Percentiles rank a stretch among this genome's conserved stretches.
phyloP scores from a whole-genome alignment of 2,329 filamentous ascomycete genomes.

The Bretziella fagacearum region DNA sequence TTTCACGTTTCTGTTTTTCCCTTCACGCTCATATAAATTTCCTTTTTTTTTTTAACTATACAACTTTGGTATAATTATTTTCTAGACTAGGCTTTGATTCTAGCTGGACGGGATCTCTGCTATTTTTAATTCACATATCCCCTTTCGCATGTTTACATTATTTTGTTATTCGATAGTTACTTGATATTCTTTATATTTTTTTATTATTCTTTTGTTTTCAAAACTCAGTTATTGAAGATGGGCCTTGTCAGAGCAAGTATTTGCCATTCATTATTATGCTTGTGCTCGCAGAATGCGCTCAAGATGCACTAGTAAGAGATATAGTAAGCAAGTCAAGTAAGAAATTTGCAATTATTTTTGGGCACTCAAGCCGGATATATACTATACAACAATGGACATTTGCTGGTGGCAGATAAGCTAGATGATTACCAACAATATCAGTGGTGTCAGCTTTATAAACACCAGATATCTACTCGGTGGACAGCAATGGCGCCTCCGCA shows the following conservation, averaged over 20 bases:
- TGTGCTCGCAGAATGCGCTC: too few relatives aligned
- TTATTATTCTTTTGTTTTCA: too few relatives aligned
- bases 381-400: too few relatives aligned
- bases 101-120: not conserved
- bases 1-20: not conserved
- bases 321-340: too few relatives aligned
- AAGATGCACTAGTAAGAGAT: too few relatives aligned
- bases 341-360: not conserved
- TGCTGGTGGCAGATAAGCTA: too few relatives aligned
- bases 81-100: conserved; percentile 6
- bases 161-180: not conserved
- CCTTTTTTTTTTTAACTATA: not conserved
- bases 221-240: too few relatives aligned
- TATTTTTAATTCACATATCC: not conserved
- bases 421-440: too few relatives aligned
- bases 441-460: too few relatives aligned
- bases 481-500: conserved; percentile 1
- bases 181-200: conserved; percentile 9
- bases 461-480: not conserved
- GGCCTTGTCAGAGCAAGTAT: too few relatives aligned
- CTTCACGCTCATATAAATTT: conserved; percentile 1
- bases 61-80: conserved; percentile 6
- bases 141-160: not conserved
- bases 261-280: too few relatives aligned
- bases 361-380: not conserved